phyloP scores from a whole-genome alignment of 23 red algal species.

The Cyanidioschyzon merolae region DNA sequence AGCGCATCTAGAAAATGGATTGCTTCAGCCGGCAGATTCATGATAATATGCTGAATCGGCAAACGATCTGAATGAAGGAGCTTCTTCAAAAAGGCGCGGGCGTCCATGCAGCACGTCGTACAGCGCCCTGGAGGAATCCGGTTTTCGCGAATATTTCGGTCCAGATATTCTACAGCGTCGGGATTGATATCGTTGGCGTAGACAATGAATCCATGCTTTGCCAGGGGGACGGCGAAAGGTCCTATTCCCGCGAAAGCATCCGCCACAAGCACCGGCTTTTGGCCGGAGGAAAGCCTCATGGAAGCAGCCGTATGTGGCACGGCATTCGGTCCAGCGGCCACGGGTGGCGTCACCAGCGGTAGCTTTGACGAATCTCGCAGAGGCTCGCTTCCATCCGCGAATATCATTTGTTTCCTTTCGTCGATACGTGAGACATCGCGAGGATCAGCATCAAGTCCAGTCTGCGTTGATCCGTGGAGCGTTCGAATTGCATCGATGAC shows the following conservation, averaged over 20 bases:
- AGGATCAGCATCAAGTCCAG: no score
- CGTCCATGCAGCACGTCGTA: conserved; percentile 38
- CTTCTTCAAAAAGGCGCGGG: conserved; percentile 40
- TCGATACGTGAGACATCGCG: no score
- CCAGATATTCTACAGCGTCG: conserved; percentile 35
- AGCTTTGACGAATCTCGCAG: no score
- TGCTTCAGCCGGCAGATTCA: conserved; percentile 77
- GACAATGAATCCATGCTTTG: conserved; percentile 10
- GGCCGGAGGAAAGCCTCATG: not conserved
- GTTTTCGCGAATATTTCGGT: conserved; percentile 50
- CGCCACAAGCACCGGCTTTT: conserved; percentile 3
- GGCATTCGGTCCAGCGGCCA: not conserved
- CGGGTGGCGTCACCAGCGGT: not conserved
- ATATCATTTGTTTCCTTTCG: no score
- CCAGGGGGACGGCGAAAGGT: conserved; percentile 76
- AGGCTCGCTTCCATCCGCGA: no score
- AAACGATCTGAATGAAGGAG: conserved; percentile 30
- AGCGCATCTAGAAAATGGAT: conserved; percentile 54
- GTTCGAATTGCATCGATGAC: conserved; percentile 31
- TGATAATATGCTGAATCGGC: conserved; percentile 43
- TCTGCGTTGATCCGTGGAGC: no score
- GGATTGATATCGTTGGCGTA: conserved; percentile 91
- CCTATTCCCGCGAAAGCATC: conserved; percentile 95
- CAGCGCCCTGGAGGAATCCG: conserved; percentile 11
- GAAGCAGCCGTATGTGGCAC: conserved; percentile 12